These are phyloP conservation scores for Linnemannia elongata DNA, from an alignment of 192 early-diverging fungal species.

Conservation along the genomic window DNA sequence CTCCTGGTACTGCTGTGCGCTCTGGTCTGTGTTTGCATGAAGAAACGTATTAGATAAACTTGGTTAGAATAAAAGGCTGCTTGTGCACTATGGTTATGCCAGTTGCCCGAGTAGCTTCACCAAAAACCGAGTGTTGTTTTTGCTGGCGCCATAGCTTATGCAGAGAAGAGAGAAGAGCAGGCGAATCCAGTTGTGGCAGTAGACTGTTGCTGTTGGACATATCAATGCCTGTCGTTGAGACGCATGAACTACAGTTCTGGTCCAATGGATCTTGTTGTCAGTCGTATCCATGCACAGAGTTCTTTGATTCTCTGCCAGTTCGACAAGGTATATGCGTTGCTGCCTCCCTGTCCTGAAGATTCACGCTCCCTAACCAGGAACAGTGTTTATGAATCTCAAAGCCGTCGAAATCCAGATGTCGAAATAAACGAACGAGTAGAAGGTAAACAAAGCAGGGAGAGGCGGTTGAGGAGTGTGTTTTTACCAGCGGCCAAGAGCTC, in stretches of 20 bases:
- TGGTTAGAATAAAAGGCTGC: not conserved
- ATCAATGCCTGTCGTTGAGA: not conserved
- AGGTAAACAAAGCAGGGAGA: not conserved
- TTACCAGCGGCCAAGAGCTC: conserved; percentile 58
- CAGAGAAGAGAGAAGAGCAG: not conserved
- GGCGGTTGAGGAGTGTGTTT: not conserved
- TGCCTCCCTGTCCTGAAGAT: not conserved
- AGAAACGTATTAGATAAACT: not conserved
- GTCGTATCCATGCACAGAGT: not conserved
- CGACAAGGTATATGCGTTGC: not conserved
- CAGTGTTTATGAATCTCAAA: conserved; percentile 4
- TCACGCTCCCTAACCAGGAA: not conserved
- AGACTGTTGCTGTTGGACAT: not conserved
- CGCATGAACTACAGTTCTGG: not conserved
- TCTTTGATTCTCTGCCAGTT: not conserved
- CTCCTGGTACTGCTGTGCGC: conserved; percentile 57
- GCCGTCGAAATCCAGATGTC: conserved; percentile 4
- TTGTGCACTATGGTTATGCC: not conserved
- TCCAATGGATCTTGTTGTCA: not conserved
- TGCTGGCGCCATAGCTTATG: not conserved
- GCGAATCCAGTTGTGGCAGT: not conserved
- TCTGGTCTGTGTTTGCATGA: conserved; percentile 29
- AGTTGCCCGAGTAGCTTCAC: not conserved
- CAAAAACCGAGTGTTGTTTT: not conserved
- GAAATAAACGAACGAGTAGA: not conserved